Percentiles rank a stretch among this genome's conserved stretches.
Conservation (phyloP, 805 yeast species). For the Clavispora santaluciae region DNA sequence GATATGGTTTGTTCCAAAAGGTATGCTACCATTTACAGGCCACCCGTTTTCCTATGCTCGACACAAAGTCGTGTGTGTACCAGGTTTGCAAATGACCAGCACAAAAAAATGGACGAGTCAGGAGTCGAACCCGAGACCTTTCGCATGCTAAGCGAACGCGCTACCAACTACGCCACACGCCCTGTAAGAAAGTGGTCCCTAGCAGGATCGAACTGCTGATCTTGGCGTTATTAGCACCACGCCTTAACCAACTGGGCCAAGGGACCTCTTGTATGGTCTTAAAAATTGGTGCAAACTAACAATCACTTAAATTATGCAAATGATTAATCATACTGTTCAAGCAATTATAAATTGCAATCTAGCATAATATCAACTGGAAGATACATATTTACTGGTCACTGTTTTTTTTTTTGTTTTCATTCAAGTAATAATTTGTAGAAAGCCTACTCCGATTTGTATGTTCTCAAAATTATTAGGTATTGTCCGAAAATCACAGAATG, state of each 20-base stretch:
- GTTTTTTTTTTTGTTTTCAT: too few relatives aligned
- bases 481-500: too few relatives aligned
- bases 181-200: constrained; percentile 62
- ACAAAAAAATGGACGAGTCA: constrained; percentile 57
- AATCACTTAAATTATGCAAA: neutral
- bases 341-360: too few relatives aligned
- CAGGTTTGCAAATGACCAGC: neutral
- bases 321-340: too few relatives aligned
- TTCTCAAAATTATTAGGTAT: too few relatives aligned
- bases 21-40: neutral
- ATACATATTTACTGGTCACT: too few relatives aligned
- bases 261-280: constrained; percentile 29
- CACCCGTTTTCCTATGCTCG: neutral
- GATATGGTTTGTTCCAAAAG: neutral
- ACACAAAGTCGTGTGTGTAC: neutral
- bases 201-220: constrained; percentile 87
- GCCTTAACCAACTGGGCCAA: constrained; percentile 54
- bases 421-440: too few relatives aligned
- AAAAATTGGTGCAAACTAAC: too few relatives aligned
- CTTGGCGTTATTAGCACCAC: constrained; percentile 51
- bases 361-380: too few relatives aligned
- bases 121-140: constrained; percentile 78
- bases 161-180: constrained; percentile 84
- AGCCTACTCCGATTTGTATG: too few relatives aligned
- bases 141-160: constrained; percentile 79